Conservation (phyloP, 805 yeast species). For the Suhomyces sp. region DNA sequence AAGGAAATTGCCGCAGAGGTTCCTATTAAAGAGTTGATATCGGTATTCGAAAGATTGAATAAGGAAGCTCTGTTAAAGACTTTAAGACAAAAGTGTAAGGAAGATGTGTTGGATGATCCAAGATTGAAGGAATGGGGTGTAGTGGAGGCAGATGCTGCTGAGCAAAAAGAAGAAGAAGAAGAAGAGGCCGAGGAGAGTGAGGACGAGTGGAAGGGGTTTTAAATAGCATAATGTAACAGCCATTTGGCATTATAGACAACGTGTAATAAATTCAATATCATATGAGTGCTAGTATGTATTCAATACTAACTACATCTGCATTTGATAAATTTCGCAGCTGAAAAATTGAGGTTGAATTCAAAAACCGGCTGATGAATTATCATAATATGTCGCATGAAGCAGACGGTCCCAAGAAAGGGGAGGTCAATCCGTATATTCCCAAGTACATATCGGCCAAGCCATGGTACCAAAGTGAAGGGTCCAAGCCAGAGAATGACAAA, state of each 20-base stretch:
- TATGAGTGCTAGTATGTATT: neutral
- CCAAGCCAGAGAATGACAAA: constrained; percentile 1
- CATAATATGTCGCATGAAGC: neutral
- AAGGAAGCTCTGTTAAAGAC: constrained; percentile 55
- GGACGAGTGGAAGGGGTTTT: constrained; percentile 34
- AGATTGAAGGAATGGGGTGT: constrained; percentile 67
- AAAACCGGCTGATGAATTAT: neutral
- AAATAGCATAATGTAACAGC: constrained; percentile 4
- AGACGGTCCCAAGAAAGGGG: constrained; percentile 9
- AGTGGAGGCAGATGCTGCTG: constrained; percentile 17
- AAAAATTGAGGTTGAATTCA: neutral
- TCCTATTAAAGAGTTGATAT: constrained; percentile 55
- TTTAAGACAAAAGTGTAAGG: constrained; percentile 59
- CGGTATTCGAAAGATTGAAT: constrained; percentile 57
- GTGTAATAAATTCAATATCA: neutral
- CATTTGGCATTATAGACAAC: neutral
- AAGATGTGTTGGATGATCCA: constrained; percentile 63
- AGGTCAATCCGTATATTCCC: constrained; percentile 33
- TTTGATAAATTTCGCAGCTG: neutral
- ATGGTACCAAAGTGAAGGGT: constrained; percentile 28
- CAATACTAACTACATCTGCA: too few species aligned
- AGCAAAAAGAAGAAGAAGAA: constrained; percentile 18
- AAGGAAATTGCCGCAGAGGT: constrained; percentile 36
- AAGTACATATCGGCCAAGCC: constrained; percentile 38
- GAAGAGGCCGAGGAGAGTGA: constrained; percentile 16